Base-by-base conservation (phyloP, 306 rosid species). In the Prinsepia uniflora region DNA sequence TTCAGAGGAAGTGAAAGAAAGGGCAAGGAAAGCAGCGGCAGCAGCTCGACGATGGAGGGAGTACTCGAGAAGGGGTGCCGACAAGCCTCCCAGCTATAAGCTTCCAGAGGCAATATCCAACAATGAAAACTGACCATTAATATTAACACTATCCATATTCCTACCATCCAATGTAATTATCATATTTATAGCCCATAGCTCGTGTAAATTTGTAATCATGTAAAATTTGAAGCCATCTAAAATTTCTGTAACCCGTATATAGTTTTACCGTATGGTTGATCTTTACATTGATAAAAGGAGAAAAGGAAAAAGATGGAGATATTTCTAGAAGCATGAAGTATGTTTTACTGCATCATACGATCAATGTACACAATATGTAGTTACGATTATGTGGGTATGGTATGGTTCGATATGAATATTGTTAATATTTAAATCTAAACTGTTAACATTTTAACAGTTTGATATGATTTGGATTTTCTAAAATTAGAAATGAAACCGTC, bases 41-140 rank as follows among this genome's bases (percentile, higher is more conserved):
- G 99, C 92, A 0, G 89, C 99, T 71, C 76, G 97, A 58, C 82
- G 94, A 80, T 94, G 99, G 99, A 83, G 99, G 66, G 99, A 94
- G 84, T 94, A 94, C 82, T 94, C 99, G 6, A 84, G 99, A 74
- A 86, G 77, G 72, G 96, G 97, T 12, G 90, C 66, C 3, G 92
- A 87, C 73, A 94, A 90, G 83, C 87, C 86, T 81, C 92, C 96
- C 20, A 80, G 90, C 19, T 84, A 84, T 73, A 94, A 94, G 76
- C 99, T 94, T 75, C 99, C 96, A 11, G 96, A 89, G 72, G 71
- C 83, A 55, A 61, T 83, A 49, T 86, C 92, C 36, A 69, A 44
- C 78, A 66, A 76, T 41, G 92, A 87, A 59, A 78, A 83, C 40
- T 87, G 77, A 89, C 79, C 79, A 63, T 9, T 73, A 77, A 56